Evolutionary conservation across 2,329 filamentous ascomycete species (phyloP).

Genomic region (Tolypocladium tundrense): DNA sequence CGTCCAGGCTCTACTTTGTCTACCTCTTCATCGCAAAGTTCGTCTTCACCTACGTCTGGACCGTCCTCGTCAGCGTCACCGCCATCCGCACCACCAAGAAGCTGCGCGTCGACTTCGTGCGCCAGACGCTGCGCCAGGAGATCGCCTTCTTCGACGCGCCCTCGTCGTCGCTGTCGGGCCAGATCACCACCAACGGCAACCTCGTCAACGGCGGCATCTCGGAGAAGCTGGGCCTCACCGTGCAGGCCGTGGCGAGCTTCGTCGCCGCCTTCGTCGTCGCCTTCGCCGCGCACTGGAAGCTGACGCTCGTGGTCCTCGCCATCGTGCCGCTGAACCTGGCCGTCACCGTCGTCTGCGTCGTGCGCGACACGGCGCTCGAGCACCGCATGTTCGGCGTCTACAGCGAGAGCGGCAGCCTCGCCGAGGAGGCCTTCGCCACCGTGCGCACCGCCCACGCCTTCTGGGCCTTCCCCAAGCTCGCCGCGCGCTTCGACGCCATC

Average conservation of each 20-base stretch:
- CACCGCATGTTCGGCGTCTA: constrained; percentile 32
- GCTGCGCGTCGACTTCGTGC: constrained; percentile 27
- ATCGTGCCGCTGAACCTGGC: constrained; percentile 34
- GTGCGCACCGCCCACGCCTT: constrained; percentile 42
- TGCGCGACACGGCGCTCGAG: constrained; percentile 30
- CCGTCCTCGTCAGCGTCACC: constrained; percentile 29
- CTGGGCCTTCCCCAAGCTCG: constrained; percentile 33
- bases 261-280: constrained; percentile 28
- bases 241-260: constrained; percentile 30
- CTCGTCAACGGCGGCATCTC: constrained; percentile 33
- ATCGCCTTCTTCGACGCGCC: constrained; percentile 43
- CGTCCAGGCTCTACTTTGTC: constrained; percentile 40
- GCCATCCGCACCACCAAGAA: constrained; percentile 26
- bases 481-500: constrained; percentile 28
- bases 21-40: constrained; percentile 49
- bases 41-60: constrained; percentile 41
- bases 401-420: constrained; percentile 30
- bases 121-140: constrained; percentile 36
- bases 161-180: constrained; percentile 31
- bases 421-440: constrained; percentile 38
- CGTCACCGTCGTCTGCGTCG: constrained; percentile 25
- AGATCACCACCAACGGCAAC: constrained; percentile 38
- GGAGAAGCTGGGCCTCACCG: constrained; percentile 31
- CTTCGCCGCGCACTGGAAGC: constrained; percentile 29
- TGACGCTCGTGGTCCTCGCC: constrained; percentile 31